Conservation (phyloP, 495 filamentous ascomycete species). For the Neurospora sp. region DNA sequence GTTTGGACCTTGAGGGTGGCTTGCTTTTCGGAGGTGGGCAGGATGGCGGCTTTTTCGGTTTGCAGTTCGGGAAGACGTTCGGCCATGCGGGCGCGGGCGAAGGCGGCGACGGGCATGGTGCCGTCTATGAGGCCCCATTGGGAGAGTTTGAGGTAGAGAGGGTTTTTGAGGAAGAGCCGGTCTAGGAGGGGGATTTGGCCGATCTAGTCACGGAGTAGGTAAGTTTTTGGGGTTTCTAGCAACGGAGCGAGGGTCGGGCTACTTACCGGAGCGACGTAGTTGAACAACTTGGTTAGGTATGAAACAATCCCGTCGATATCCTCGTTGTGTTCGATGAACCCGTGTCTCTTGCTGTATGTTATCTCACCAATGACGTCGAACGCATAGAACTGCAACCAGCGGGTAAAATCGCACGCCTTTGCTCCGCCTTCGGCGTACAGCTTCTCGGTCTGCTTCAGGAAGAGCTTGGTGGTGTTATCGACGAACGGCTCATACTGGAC, state of each 20-base stretch:
- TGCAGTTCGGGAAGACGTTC: conserved; percentile 38
- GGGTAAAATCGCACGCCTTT: conserved; percentile 50
- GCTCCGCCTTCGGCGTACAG: conserved; percentile 44
- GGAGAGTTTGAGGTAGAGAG: conserved; percentile 41
- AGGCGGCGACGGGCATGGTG: conserved; percentile 52
- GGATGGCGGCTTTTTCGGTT: conserved; percentile 22
- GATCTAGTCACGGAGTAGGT: conserved; percentile 29
- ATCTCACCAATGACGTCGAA: conserved; percentile 70
- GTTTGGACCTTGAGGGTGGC: conserved; percentile 38
- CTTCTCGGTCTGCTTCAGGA: conserved; percentile 51
- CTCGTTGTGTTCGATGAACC: conserved; percentile 51
- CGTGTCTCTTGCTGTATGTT: conserved; percentile 54
- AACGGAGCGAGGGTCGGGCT: background rate
- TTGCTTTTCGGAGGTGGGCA: conserved; percentile 28
- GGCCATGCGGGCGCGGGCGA: conserved; percentile 45
- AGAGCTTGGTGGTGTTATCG: conserved; percentile 52
- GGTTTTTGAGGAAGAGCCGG: conserved; percentile 49
- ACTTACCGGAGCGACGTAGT: conserved; percentile 44
- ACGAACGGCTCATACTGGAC: conserved; percentile 69
- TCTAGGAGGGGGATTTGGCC: conserved; percentile 59
- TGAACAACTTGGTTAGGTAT: conserved; percentile 43
- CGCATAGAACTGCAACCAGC: conserved; percentile 71
- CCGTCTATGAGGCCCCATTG: conserved; percentile 41
- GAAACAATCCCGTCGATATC: conserved; percentile 54
- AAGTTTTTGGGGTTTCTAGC: background rate